Percentiles rank a stretch among this genome's conserved stretches.
Evolutionary conservation across 2,329 filamentous ascomycete genomes (phyloP).

Genomic region (Aspergillus alliaceus): DNA sequence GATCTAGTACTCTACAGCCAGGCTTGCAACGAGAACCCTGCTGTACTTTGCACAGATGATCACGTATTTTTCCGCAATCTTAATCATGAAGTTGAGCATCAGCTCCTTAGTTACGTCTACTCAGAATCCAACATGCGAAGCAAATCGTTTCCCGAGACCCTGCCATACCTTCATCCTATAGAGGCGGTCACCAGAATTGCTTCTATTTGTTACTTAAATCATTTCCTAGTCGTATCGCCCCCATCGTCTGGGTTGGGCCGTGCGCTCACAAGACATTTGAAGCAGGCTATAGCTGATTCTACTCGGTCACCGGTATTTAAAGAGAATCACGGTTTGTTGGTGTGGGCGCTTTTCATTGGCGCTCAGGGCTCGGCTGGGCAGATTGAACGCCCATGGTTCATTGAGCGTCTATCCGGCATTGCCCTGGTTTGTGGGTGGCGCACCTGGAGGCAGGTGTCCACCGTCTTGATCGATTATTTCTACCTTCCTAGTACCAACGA

Average conservation of each 20-base stretch:
- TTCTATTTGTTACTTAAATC: conserved; percentile 32
- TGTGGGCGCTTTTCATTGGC: conserved; percentile 36
- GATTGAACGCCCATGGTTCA: conserved; percentile 31
- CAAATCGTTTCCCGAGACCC: background rate
- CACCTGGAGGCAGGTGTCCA: conserved; percentile 29
- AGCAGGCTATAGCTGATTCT: conserved; percentile 20
- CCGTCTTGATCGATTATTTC: conserved; percentile 28
- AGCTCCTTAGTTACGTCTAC: conserved; percentile 40
- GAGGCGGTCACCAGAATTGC: conserved; percentile 33
- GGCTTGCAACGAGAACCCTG: conserved; percentile 22
- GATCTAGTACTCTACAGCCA: conserved; percentile 36
- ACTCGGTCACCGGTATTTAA: conserved; percentile 14
- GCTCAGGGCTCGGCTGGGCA: conserved; percentile 32
- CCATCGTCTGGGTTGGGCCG: conserved; percentile 35
- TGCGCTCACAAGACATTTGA: conserved; percentile 33
- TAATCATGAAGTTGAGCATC: conserved; percentile 38
- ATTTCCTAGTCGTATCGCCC: conserved; percentile 34
- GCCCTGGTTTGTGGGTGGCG: conserved; percentile 29
- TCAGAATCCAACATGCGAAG: background rate
- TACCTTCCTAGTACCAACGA: conserved; percentile 26
- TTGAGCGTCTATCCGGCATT: conserved; percentile 26
- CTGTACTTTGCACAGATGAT: conserved; percentile 24
- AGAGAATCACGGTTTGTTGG: conserved; percentile 25
- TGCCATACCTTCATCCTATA: conserved; percentile 22
- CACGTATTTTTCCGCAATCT: conserved; percentile 34